phyloP scores from a whole-genome alignment of 2,329 filamentous ascomycete genomes.

The Fusarium sulawesiense region DNA sequence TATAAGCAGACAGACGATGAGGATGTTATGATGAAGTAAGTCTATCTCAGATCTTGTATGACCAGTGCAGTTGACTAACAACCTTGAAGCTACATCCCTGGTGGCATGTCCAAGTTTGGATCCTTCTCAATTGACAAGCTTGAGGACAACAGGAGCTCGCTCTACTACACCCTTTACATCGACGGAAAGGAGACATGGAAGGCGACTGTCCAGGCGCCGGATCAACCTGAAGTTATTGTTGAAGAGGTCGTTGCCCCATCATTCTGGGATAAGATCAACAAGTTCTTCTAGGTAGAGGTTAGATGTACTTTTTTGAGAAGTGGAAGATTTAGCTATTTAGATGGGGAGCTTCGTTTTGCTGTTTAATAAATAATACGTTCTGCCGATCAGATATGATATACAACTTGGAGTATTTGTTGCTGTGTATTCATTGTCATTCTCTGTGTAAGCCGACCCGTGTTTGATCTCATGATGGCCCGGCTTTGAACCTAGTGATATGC shows the following conservation, averaged over 20 bases:
- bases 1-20: slow-evolving; percentile 85
- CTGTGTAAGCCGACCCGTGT: not conserved
- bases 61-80: not conserved
- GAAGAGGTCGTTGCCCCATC: slow-evolving; percentile 49
- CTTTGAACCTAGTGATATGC: not conserved
- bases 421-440: not conserved
- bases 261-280: slow-evolving; percentile 59
- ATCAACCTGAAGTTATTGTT: slow-evolving; percentile 39
- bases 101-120: slow-evolving; percentile 90
- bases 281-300: slow-evolving; percentile 24
- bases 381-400: not conserved
- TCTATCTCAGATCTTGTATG: slow-evolving; percentile 50
- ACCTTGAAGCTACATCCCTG: slow-evolving; percentile 74
- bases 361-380: slow-evolving; percentile 7
- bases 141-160: slow-evolving; percentile 68
- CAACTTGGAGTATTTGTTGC: not conserved
- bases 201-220: slow-evolving; percentile 62
- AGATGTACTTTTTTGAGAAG: not conserved
- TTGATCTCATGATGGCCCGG: not conserved
- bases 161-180: slow-evolving; percentile 85
- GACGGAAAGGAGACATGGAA: slow-evolving; percentile 86
- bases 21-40: slow-evolving; percentile 86
- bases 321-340: not conserved
- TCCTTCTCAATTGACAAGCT: slow-evolving; percentile 75
- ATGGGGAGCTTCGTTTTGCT: not conserved